These are phyloP conservation scores for Ilyonectria destructans DNA, from an alignment of 2,329 filamentous ascomycete species.

Conservation along the genomic window DNA sequence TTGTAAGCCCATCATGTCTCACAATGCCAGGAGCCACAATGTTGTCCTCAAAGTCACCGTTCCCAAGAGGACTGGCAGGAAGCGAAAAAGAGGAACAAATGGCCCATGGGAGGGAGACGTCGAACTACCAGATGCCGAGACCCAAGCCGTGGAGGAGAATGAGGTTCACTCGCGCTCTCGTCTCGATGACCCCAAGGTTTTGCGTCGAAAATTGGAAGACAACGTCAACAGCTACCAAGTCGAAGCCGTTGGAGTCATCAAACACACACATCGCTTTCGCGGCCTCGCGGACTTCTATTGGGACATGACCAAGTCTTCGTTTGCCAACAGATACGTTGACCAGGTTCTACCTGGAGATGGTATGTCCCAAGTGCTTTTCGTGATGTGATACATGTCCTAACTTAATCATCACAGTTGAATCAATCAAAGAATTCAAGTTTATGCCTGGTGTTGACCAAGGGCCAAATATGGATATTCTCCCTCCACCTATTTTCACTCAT, in stretches of 20 bases:
- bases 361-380: slow-evolving; percentile 53
- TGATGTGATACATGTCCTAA: not conserved
- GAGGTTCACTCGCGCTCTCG: slow-evolving; percentile 62
- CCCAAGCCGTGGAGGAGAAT: slow-evolving; percentile 29
- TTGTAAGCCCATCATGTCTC: slow-evolving; percentile 84
- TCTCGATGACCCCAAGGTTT: slow-evolving; percentile 67
- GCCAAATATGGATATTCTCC: slow-evolving; percentile 79
- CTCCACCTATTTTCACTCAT: slow-evolving; percentile 84
- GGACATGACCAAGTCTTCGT: slow-evolving; percentile 77
- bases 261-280: slow-evolving; percentile 89
- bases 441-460: slow-evolving; percentile 73
- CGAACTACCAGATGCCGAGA: slow-evolving; percentile 50
- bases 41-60: slow-evolving; percentile 89
- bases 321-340: slow-evolving; percentile 80
- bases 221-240: slow-evolving; percentile 78
- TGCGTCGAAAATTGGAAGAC: slow-evolving; percentile 79
- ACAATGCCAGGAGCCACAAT: slow-evolving; percentile 84
- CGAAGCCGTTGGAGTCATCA: slow-evolving; percentile 80
- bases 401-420: slow-evolving; percentile 58
- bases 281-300: slow-evolving; percentile 92
- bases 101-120: slow-evolving; percentile 73
- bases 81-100: slow-evolving; percentile 84
- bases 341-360: slow-evolving; percentile 81
- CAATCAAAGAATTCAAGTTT: slow-evolving; percentile 76
- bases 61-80: slow-evolving; percentile 88